A percentile compares a stretch with the other conserved stretches of the same genome.
Evolutionary conservation across 2,329 filamentous ascomycete species (phyloP).

Genomic region (Diaporthe australafricana): DNA sequence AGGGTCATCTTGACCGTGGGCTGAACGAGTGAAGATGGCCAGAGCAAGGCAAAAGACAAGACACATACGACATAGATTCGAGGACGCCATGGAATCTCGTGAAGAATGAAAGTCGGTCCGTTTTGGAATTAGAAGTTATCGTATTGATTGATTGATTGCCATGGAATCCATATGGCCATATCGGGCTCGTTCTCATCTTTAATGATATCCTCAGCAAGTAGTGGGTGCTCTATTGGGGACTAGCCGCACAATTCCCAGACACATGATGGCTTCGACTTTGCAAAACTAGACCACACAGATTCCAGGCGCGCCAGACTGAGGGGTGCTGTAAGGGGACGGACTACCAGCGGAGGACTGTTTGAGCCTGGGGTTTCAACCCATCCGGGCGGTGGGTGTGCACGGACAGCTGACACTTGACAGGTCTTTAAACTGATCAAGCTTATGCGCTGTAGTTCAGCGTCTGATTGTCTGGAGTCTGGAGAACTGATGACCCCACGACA

Average conservation of each 20-base stretch:
- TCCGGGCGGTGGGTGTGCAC: neutral
- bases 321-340: neutral
- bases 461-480: neutral
- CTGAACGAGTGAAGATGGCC: neutral
- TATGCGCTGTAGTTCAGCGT: neutral
- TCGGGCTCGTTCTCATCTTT: neutral
- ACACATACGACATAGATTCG: no score
- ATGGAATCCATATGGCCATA: neutral
- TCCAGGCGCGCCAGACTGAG: neutral
- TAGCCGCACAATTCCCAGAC: neutral
- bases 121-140: no score
- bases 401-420: constrained; percentile 5
- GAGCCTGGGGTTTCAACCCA: neutral
- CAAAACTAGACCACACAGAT: neutral
- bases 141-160: neutral
- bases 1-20: neutral
- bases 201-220: neutral
- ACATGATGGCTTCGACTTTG: constrained; percentile 8
- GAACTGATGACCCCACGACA: neutral
- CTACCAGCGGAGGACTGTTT: neutral
- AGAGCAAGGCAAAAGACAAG: neutral
- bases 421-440: neutral
- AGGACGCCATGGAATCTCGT: neutral
- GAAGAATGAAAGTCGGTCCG: no score
- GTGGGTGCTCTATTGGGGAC: neutral